phyloP scores from a whole-genome alignment of 768 basidiomycete genomes.

The Hygrophorus pudorinus region DNA sequence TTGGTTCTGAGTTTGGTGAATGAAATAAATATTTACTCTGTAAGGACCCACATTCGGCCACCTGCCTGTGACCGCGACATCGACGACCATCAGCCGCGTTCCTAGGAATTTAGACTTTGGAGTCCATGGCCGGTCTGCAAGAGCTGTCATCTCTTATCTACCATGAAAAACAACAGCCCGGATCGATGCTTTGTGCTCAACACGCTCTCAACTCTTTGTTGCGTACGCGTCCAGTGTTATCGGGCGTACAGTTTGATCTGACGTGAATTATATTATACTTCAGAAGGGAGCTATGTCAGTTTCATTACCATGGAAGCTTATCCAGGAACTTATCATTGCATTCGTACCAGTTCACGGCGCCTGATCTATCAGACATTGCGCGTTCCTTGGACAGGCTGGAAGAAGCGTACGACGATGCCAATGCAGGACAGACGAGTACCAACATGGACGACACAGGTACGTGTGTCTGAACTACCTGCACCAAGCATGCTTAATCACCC shows the following conservation, averaged over 20 bases:
- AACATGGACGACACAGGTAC: conserved; percentile 92
- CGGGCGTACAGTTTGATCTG: background rate
- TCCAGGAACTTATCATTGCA: conserved; percentile 1
- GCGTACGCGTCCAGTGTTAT: conserved; percentile 19
- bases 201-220: conserved; percentile 84
- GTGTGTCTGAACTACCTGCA: background rate
- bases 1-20: too few relatives aligned
- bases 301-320: conserved; percentile 3
- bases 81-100: background rate
- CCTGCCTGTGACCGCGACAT: background rate
- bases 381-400: conserved; percentile 59
- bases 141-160: conserved; percentile 49
- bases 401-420: conserved; percentile 41
- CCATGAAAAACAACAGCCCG: conserved; percentile 68
- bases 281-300: conserved; percentile 37
- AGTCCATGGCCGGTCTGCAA: conserved; percentile 49
- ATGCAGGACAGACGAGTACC: conserved; percentile 36
- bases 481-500: conserved; percentile 1
- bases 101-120: background rate
- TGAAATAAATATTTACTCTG: too few relatives aligned
- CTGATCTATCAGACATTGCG: conserved; percentile 72
- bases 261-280: conserved; percentile 9
- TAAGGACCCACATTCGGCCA: too few relatives aligned
- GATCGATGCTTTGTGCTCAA: conserved; percentile 82
- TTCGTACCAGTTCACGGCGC: conserved; percentile 55